These are phyloP conservation scores for Suhomyces canberraensis DNA, from an alignment of 805 yeast genomes.

Conservation along the genomic window DNA sequence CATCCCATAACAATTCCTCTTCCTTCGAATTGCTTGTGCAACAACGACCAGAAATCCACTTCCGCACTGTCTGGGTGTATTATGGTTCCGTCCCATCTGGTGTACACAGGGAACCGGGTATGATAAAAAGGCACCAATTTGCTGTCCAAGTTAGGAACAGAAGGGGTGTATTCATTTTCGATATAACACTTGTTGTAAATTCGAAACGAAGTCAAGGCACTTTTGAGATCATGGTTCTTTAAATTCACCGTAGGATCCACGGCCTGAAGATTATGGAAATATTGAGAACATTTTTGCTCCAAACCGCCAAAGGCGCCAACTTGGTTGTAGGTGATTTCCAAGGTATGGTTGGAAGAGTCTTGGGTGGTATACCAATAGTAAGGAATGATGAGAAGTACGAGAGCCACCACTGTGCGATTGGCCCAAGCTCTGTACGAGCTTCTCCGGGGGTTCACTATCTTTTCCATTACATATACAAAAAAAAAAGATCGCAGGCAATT, in stretches of 20 bases:
- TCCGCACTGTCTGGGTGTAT: too few species aligned
- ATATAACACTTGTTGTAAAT: neutral
- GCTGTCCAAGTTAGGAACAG: neutral
- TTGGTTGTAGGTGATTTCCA: neutral
- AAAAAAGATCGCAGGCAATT: too few species aligned
- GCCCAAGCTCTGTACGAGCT: neutral
- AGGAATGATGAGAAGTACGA: neutral
- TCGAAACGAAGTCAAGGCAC: neutral
- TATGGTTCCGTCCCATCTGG: constrained; percentile 2
- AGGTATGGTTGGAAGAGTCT: neutral
- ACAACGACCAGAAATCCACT: neutral
- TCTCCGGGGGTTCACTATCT: neutral
- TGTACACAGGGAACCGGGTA: constrained; percentile 1
- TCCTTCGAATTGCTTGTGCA: constrained; percentile 2
- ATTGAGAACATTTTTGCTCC: neutral
- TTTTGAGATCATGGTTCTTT: neutral
- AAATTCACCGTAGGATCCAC: neutral
- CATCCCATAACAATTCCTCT: constrained; percentile 11
- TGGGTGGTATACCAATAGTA: neutral
- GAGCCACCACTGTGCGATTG: neutral
- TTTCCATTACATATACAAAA: too few species aligned
- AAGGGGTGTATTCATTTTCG: neutral
- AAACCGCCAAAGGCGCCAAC: too few species aligned
- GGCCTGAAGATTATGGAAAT: neutral
- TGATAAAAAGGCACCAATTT: constrained; percentile 2